These are phyloP conservation scores for Betula pendula DNA, from an alignment of 306 rosid species.

Conservation along the genomic window DNA sequence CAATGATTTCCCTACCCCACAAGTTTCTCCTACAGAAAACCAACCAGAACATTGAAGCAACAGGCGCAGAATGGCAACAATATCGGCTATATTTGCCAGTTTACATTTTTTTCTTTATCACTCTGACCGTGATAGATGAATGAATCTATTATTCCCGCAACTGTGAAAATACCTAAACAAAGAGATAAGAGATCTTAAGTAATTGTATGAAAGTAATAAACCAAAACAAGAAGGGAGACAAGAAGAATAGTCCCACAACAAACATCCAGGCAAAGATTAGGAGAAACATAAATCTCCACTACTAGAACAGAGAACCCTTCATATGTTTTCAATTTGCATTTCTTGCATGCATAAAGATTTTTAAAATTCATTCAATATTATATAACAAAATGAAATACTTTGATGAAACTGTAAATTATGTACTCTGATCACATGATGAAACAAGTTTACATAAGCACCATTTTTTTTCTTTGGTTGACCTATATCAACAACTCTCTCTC, in stretches of 20 bases:
- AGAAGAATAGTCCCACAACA: neutral
- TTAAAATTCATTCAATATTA: too few species aligned
- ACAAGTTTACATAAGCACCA: too few species aligned
- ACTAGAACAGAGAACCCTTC: too few species aligned
- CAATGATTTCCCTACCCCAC: neutral
- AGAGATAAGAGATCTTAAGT: constrained; percentile 19
- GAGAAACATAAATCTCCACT: too few species aligned
- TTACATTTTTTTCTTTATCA: constrained; percentile 68
- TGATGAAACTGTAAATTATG: too few species aligned
- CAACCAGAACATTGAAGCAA: constrained; percentile 18
- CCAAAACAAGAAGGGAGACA: too few species aligned
- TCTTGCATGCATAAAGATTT: too few species aligned
- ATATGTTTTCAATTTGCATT: too few species aligned
- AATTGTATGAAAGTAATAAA: constrained; percentile 13
- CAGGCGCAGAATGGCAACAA: constrained; percentile 11
- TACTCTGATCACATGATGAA: too few species aligned
- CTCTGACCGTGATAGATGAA: constrained; percentile 70
- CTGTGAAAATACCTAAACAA: constrained; percentile 61
- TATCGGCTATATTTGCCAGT: constrained; percentile 55
- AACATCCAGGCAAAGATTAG: neutral
- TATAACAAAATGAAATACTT: too few species aligned
- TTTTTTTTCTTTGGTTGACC: too few species aligned
- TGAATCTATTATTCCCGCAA: constrained; percentile 84
- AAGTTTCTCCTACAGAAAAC: constrained; percentile 14
- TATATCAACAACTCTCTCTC: too few species aligned